These are phyloP conservation scores for Paramecium bursaria DNA, from an alignment of 73 alveolate species.

Conservation along the genomic window DNA sequence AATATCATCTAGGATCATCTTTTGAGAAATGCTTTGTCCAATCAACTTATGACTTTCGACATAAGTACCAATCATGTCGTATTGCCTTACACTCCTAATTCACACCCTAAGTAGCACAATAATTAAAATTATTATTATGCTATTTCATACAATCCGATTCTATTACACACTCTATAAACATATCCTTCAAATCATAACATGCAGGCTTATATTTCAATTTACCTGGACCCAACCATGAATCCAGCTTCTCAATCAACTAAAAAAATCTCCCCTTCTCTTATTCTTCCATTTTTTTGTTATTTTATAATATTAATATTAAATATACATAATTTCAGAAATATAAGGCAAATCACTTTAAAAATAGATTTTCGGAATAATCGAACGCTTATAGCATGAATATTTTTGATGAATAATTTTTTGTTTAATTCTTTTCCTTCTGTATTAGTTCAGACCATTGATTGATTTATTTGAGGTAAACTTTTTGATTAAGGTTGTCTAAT, in stretches of 20 bases:
- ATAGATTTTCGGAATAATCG: not conserved
- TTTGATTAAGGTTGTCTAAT: slow-evolving; percentile 18
- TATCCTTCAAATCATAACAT: slow-evolving; percentile 64
- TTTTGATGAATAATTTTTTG: no score
- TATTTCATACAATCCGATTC: slow-evolving; percentile 65
- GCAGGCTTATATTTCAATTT: slow-evolving; percentile 57
- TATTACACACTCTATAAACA: slow-evolving; percentile 69
- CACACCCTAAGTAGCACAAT: slow-evolving; percentile 58
- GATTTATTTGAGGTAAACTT: slow-evolving; percentile 2
- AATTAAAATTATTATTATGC: slow-evolving; percentile 53
- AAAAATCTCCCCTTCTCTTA: slow-evolving; percentile 16
- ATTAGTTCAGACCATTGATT: slow-evolving; percentile 25
- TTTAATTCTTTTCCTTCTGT: not conserved
- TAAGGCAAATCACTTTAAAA: not conserved
- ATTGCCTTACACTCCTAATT: slow-evolving; percentile 69
- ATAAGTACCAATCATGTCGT: slow-evolving; percentile 65
- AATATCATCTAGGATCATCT: slow-evolving; percentile 68
- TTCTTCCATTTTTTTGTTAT: not conserved
- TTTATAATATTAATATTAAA: no score
- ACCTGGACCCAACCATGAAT: slow-evolving; percentile 60
- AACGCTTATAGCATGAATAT: no score
- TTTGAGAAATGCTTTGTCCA: slow-evolving; percentile 68
- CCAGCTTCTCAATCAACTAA: slow-evolving; percentile 51
- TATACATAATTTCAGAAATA: no score
- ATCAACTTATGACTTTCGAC: slow-evolving; percentile 68